Evolutionary conservation across 2,329 filamentous ascomycete species (phyloP).

Genomic region (Alternaria dauci): DNA sequence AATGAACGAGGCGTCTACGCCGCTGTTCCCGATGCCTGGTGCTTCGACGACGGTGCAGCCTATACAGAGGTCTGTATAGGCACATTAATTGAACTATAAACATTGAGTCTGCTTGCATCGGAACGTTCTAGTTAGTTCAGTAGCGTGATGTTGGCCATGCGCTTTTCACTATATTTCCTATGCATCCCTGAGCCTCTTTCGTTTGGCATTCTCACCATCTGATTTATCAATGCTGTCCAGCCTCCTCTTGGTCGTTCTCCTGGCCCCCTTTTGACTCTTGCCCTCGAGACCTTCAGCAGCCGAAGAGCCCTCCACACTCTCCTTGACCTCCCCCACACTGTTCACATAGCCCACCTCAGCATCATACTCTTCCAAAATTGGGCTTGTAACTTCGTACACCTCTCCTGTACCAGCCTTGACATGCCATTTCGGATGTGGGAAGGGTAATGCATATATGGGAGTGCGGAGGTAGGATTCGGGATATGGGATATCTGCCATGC

Average conservation of each 20-base stretch:
- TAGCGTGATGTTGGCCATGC: neutral
- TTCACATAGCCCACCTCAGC: neutral
- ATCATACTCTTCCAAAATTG: conserved; percentile 23
- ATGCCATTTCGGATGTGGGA: conserved; percentile 27
- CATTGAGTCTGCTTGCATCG: neutral
- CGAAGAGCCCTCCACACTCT: conserved; percentile 14
- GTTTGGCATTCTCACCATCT: neutral
- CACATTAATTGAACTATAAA: neutral
- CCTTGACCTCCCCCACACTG: conserved; percentile 10
- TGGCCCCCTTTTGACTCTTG: neutral
- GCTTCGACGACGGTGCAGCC: conserved; percentile 5
- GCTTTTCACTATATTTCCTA: neutral
- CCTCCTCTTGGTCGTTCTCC: neutral
- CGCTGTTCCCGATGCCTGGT: conserved; percentile 31
- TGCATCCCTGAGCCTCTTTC: neutral
- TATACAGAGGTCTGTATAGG: conserved; percentile 24
- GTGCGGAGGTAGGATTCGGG: conserved; percentile 25
- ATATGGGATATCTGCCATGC: conserved; percentile 14
- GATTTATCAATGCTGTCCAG: neutral
- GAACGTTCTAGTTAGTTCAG: neutral
- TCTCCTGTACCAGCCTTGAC: conserved; percentile 5
- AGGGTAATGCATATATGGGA: conserved; percentile 13
- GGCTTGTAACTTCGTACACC: conserved; percentile 14
- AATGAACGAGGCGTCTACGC: conserved; percentile 47
- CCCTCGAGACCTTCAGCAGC: neutral